These are phyloP conservation scores for Lathyrus oleraceus DNA, from an alignment of 306 rosid species.

Conservation along the genomic window DNA sequence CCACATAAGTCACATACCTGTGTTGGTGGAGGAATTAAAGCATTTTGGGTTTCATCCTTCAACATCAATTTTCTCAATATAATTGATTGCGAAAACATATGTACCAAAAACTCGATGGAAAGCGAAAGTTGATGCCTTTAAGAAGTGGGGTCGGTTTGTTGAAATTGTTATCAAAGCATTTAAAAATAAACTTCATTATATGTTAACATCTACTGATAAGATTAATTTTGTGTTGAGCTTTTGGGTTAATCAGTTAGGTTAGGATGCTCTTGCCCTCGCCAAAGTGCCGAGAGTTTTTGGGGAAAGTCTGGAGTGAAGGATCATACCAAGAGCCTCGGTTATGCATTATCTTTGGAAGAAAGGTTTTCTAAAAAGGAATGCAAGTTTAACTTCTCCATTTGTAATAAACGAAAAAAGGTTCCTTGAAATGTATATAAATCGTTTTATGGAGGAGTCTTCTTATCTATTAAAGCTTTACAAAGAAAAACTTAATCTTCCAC, in stretches of 20 bases:
- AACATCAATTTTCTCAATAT: slow-evolving; percentile 20
- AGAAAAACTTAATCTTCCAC: background rate
- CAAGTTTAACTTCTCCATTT: slow-evolving; percentile 16
- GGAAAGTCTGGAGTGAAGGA: slow-evolving; percentile 43
- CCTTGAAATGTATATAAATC: slow-evolving; percentile 22
- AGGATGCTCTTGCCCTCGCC: slow-evolving; percentile 17
- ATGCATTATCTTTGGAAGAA: slow-evolving; percentile 32
- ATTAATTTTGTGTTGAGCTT: slow-evolving; percentile 41
- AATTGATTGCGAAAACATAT: slow-evolving; percentile 7
- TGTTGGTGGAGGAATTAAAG: slow-evolving; percentile 1
- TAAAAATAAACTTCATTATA: slow-evolving; percentile 33
- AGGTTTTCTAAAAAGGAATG: slow-evolving; percentile 34
- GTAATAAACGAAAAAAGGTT: background rate
- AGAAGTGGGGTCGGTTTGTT: slow-evolving; percentile 58
- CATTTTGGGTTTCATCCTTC: slow-evolving; percentile 46
- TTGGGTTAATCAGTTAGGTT: slow-evolving; percentile 46
- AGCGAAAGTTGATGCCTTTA: slow-evolving; percentile 36
- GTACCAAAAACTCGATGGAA: slow-evolving; percentile 39
- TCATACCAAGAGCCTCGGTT: slow-evolving; percentile 43
- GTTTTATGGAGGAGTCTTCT: background rate
- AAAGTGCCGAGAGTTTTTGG: background rate
- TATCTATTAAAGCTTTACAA: slow-evolving; percentile 4
- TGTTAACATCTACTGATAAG: slow-evolving; percentile 40
- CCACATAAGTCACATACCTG: background rate
- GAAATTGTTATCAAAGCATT: slow-evolving; percentile 40